These are phyloP conservation scores for Xenosphaeropsis pyriputrescens DNA, from an alignment of 2,329 filamentous ascomycete species.

Conservation along the genomic window DNA sequence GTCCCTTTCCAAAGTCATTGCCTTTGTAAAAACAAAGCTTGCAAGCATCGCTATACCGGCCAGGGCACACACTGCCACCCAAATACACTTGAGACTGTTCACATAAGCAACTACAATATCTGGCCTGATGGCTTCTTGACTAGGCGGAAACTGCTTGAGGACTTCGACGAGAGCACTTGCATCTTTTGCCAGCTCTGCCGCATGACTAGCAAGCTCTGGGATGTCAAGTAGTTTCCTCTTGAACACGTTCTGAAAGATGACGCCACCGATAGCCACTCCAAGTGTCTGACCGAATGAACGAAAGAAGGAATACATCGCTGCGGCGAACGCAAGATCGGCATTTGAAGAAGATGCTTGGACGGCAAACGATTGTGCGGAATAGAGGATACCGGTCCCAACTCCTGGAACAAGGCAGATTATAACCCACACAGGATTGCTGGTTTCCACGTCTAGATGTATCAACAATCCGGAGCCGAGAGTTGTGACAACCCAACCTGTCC, in stretches of 20 bases:
- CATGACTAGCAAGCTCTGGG: slow-evolving; percentile 9
- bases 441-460: slow-evolving; percentile 30
- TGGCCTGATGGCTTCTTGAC: slow-evolving; percentile 18
- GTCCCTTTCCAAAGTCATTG: neutral
- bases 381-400: slow-evolving; percentile 47
- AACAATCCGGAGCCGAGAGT: slow-evolving; percentile 43
- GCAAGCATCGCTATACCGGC: slow-evolving; percentile 29
- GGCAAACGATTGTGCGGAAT: slow-evolving; percentile 46
- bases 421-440: slow-evolving; percentile 37
- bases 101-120: slow-evolving; percentile 36
- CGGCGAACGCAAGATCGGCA: slow-evolving; percentile 42
- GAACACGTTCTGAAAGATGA: slow-evolving; percentile 51
- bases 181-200: slow-evolving; percentile 13
- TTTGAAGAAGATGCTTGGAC: slow-evolving; percentile 45
- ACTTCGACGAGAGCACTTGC: slow-evolving; percentile 13
- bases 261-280: slow-evolving; percentile 51
- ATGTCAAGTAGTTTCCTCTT: slow-evolving; percentile 12
- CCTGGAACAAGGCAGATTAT: slow-evolving; percentile 45
- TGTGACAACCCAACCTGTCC: slow-evolving; percentile 44
- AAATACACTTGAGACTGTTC: slow-evolving; percentile 36
- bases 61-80: slow-evolving; percentile 39
- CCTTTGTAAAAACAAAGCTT: slow-evolving; percentile 31
- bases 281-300: slow-evolving; percentile 49
- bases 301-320: slow-evolving; percentile 53
- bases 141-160: slow-evolving; percentile 7